Percentiles rank a stretch among this genome's conserved stretches.
phyloP scores from a whole-genome alignment of 108 stramenopile species.

The Cyclotella atomus region DNA sequence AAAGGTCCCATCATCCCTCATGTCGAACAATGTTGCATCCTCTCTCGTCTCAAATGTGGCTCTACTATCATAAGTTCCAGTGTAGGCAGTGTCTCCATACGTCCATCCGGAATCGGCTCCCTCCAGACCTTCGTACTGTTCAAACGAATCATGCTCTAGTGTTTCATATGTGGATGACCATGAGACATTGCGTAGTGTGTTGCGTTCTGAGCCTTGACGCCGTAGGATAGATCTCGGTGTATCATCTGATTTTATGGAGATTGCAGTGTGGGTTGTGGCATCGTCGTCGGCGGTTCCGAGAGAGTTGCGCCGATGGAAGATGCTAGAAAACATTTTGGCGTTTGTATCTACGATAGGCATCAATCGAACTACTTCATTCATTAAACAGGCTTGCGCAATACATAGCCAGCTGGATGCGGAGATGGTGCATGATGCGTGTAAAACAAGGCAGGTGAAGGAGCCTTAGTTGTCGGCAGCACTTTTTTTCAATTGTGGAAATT shows the following conservation, averaged over 20 bases:
- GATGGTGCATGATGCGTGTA: too few relatives aligned
- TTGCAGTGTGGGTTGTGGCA: not conserved
- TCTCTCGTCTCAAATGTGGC: slow-evolving; percentile 6
- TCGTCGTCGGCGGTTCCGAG: not conserved
- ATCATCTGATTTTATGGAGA: slow-evolving; percentile 1
- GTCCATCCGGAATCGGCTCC: slow-evolving; percentile 2
- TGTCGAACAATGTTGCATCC: too few relatives aligned
- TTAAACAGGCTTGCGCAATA: too few relatives aligned
- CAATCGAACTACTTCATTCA: too few relatives aligned
- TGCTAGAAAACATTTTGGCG: not conserved
- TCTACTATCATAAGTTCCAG: not conserved
- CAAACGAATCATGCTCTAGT: not conserved
- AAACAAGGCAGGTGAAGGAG: too few relatives aligned
- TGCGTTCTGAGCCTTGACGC: not conserved
- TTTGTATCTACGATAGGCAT: too few relatives aligned
- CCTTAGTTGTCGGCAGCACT: too few relatives aligned
- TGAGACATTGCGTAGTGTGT: slow-evolving; percentile 5
- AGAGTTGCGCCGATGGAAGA: not conserved
- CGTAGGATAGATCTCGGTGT: slow-evolving; percentile 22
- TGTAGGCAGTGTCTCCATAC: slow-evolving; percentile 1
- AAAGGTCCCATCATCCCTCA: not conserved
- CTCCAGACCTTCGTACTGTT: not conserved
- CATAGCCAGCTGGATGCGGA: too few relatives aligned
- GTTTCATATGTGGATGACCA: slow-evolving; percentile 17
- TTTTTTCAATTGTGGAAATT: too few relatives aligned